Evolutionary conservation across 2,329 filamentous ascomycete genomes (phyloP), one percentile per base, ranked within the genome.

Genomic region (Lecanicillium sp.): DNA sequence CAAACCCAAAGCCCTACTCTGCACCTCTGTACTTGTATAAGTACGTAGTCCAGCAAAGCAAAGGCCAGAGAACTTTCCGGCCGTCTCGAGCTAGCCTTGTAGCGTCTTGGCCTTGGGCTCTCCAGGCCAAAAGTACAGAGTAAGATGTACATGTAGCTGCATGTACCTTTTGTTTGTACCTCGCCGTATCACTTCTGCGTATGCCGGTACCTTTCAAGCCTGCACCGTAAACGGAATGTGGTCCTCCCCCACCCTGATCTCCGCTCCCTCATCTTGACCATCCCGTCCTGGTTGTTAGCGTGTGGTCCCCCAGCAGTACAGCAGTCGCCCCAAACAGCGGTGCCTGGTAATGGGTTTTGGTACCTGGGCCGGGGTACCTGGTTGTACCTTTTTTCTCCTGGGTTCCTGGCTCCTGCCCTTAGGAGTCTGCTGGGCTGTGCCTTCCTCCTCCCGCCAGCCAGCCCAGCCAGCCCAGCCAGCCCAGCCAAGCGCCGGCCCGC

Each of bases 261-360:
- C 36, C 44, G 36, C 35, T 41, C 38, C 38, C 38, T 46, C 35
- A 46, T 33, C 44, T 46, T 35, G 20, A 26, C 32, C 43, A 20
- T 17, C 15, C 23, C 23, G 14, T 14, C 3, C 24, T n/a, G n/a
- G n/a, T n/a, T n/a, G n/a, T n/a, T n/a, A n/a, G n/a, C 23, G n/a
- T 20, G 19, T 37, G 10, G n/a, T 26, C 37, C n/a, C 10, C 14
- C 26, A 39, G 37, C 37, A 21, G 20, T 21, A 14, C n/a, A 24
- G 26, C 10, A n/a, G 32, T 17, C 10, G 7, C 8, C 17, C 33
- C 15, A n/a, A n/a, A n/a, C n/a, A n/a, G n/a, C n/a, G 17, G 24
- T 41, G 38, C 38, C 38, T 30, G 29, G 29, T 11, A 27, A 17
- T 11, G 29, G 29, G 12, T 12, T 23, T 29, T 12, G 19, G 19